Evolutionary conservation across 2,329 filamentous ascomycete species (phyloP).

Genomic region (Dactylellina haptotyla): DNA sequence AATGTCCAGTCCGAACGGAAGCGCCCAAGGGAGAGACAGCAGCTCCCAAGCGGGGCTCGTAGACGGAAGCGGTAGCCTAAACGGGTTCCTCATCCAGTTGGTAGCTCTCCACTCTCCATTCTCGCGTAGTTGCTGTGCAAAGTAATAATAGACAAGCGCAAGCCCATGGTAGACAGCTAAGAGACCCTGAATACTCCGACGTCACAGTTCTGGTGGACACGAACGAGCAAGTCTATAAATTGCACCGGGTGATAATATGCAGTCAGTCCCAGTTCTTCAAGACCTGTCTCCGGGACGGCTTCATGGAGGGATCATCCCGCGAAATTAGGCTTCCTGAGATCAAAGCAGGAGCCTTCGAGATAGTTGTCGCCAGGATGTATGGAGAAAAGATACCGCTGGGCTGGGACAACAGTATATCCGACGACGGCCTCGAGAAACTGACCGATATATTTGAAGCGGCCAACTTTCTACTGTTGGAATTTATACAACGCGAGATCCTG

Average conservation of each 20-base stretch:
- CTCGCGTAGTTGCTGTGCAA: too few relatives aligned
- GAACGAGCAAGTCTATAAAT: background rate
- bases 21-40: too few relatives aligned
- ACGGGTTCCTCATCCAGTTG: too few relatives aligned
- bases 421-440: background rate
- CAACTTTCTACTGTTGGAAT: background rate
- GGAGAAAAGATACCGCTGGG: too few relatives aligned
- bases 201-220: background rate
- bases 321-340: conserved; percentile 28
- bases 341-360: conserved; percentile 34
- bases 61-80: too few relatives aligned
- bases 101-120: too few relatives aligned
- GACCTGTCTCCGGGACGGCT: background rate
- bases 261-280: conserved; percentile 23
- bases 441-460: background rate
- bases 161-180: too few relatives aligned
- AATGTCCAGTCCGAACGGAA: too few relatives aligned
- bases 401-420: too few relatives aligned
- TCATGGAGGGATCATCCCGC: background rate
- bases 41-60: too few relatives aligned
- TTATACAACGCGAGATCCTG: background rate
- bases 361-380: conserved; percentile 51
- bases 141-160: too few relatives aligned
- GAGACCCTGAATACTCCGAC: conserved; percentile 8
- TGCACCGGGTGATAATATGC: conserved; percentile 7